Percentiles rank a stretch among this genome's conserved stretches.
These are phyloP conservation scores for Podospora appendiculata DNA, from an alignment of 495 filamentous ascomycete genomes.

Conservation along the genomic window DNA sequence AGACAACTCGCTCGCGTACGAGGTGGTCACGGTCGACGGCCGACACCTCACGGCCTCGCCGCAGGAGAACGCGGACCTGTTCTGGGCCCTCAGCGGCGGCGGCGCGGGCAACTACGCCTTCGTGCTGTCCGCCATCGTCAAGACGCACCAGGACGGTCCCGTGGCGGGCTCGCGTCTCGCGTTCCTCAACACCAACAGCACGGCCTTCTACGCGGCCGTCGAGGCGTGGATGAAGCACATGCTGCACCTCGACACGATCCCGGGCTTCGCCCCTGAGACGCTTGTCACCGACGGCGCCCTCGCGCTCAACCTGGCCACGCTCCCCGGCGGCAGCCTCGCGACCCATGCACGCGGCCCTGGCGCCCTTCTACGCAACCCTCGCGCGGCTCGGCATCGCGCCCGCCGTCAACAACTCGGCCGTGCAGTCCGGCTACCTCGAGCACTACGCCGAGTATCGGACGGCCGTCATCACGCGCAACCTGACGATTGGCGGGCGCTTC, in stretches of 20 bases:
- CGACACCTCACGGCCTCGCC: slow-evolving; percentile 33
- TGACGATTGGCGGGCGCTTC: slow-evolving; percentile 29
- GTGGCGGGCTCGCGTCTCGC: slow-evolving; percentile 9
- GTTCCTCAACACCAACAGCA: slow-evolving; percentile 14
- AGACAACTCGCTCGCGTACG: slow-evolving; percentile 50
- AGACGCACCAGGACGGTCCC: slow-evolving; percentile 20
- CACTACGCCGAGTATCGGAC: not conserved
- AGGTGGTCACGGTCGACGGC: slow-evolving; percentile 46
- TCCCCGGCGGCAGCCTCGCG: slow-evolving; percentile 17
- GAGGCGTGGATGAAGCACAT: slow-evolving; percentile 22
- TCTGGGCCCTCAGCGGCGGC: slow-evolving; percentile 53
- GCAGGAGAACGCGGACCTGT: slow-evolving; percentile 44
- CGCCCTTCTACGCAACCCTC: slow-evolving; percentile 19
- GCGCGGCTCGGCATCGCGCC: slow-evolving; percentile 16
- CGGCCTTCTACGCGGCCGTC: slow-evolving; percentile 35
- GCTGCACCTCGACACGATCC: slow-evolving; percentile 10
- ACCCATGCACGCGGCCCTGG: slow-evolving; percentile 12
- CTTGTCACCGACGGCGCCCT: slow-evolving; percentile 35
- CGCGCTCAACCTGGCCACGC: slow-evolving; percentile 25
- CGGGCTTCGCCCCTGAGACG: slow-evolving; percentile 31
- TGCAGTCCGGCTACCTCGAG: not conserved
- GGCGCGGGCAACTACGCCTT: slow-evolving; percentile 49
- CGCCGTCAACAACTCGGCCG: slow-evolving; percentile 19
- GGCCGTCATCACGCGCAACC: not conserved
- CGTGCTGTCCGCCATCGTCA: slow-evolving; percentile 38